Evolutionary conservation across 73 alveolate genomes (phyloP).

Genomic region (Tetrahymena borealis): DNA sequence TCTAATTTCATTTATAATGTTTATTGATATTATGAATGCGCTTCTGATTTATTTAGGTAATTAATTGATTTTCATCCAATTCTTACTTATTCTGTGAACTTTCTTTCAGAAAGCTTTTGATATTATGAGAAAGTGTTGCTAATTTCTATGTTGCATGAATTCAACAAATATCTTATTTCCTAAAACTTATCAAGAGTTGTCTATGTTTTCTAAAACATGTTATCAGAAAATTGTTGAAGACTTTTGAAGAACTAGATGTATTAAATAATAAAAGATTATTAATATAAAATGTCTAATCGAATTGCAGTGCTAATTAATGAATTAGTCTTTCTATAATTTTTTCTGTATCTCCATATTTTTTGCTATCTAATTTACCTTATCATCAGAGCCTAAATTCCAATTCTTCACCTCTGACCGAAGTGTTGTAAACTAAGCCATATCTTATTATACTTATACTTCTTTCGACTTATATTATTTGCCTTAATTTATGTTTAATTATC

Average conservation of each 20-base stretch:
- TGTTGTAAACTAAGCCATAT: neutral
- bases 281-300: neutral
- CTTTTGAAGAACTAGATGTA: neutral
- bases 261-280: neutral
- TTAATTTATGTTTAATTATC: neutral
- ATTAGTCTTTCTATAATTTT: no score
- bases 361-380: neutral
- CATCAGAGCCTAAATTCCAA: neutral
- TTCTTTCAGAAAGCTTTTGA: neutral
- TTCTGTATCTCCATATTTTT: no score
- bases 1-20: no score
- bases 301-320: no score
- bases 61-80: neutral
- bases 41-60: neutral
- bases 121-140: neutral
- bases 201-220: neutral
- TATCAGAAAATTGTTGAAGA: neutral
- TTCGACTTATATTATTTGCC: neutral
- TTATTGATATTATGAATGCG: neutral
- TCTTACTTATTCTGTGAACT: neutral
- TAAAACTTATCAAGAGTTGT: neutral
- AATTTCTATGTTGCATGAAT: neutral
- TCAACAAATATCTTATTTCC: neutral
- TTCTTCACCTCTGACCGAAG: constrained; percentile 1
- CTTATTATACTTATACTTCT: neutral